These are phyloP conservation scores for Ophiostoma sp. DNA, from an alignment of 2,329 filamentous ascomycete species.

Conservation along the genomic window DNA sequence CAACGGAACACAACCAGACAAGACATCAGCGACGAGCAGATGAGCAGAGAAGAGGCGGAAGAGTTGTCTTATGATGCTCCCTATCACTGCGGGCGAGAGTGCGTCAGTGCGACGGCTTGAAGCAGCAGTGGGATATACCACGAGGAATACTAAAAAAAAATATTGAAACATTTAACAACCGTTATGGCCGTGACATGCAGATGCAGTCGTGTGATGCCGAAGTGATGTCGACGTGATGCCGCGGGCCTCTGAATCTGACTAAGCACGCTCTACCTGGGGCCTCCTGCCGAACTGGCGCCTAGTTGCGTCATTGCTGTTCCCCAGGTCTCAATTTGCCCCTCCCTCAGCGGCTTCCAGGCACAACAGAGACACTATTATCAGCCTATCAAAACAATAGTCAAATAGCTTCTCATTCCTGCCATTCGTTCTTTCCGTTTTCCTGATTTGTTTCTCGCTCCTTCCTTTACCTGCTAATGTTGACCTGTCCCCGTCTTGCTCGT, in stretches of 20 bases:
- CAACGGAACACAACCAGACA: not conserved
- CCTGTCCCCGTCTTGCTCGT: slow-evolving; percentile 13
- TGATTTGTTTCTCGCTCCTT: not conserved
- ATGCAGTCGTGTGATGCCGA: no score
- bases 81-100: not conserved
- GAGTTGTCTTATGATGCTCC: not conserved
- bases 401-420: not conserved
- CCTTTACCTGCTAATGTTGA: slow-evolving; percentile 12
- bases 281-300: not conserved
- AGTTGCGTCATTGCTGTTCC: slow-evolving; percentile 21
- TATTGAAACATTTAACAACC: not conserved
- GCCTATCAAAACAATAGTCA: not conserved
- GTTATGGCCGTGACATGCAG: not conserved
- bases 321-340: slow-evolving; percentile 19
- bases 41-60: not conserved
- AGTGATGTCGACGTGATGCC: not conserved
- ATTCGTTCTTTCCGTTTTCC: slow-evolving; percentile 11
- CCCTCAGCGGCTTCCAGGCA: slow-evolving; percentile 12
- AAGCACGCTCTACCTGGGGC: not conserved
- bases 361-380: no score
- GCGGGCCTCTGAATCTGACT: no score
- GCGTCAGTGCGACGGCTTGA: slow-evolving; percentile 3
- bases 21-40: not conserved
- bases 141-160: not conserved
- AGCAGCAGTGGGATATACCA: not conserved